Evolutionary conservation across 768 basidiomycete species (phyloP), one percentile per base, ranked within the genome.

Genomic region (Ephemerocybe angulata): DNA sequence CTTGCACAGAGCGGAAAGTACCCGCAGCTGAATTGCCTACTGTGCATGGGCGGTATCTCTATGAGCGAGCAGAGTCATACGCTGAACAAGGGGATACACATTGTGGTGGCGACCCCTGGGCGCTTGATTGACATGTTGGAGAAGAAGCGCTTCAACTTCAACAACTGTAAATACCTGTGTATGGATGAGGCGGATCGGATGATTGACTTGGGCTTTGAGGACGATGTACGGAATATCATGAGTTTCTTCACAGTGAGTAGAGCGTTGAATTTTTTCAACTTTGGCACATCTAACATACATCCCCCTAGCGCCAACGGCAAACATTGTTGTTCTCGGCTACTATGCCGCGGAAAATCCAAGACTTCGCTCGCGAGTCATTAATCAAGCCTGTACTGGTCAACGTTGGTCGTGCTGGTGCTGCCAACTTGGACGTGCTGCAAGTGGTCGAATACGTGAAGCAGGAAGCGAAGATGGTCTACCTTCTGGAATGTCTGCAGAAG

Each of bases 181-280:
- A 94, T 99, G 93, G 97, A 99, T 71, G 97, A 99, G 72, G 97
- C 97, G 0, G 97, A 99, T 72, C 78, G 97, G 55, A 99, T 99
- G 97, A 94, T 99, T 57, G 97, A 99, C 66, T 77, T 98, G 67
- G 97, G 97, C 0, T 99, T 99, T 64, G 97, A 99, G 70, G 97
- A 99, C 57, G 97, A 99, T 62, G 95, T 99, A 28, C 81, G 97
- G 54, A 97, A 94, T 64, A 97, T 99, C 65, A 98, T 99, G 93
- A 96, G 92, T 66, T 98, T 93, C 71, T 98, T 99, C 80, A 94
- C 90, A 77, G 94, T 92, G 57, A 33, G 81, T 63, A 2, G 8
- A 15, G 17, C 24, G 30, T 27, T 21, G n/a, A 1, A 21, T 10
- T 28, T 21, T 33, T 12, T 24, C 15, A 43, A 4, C 10, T 37